Percentiles rank a stretch among this genome's conserved stretches.
These are phyloP conservation scores for Ophiostoma sp. DNA, from an alignment of 2,329 filamentous ascomycete species.

Conservation along the genomic window DNA sequence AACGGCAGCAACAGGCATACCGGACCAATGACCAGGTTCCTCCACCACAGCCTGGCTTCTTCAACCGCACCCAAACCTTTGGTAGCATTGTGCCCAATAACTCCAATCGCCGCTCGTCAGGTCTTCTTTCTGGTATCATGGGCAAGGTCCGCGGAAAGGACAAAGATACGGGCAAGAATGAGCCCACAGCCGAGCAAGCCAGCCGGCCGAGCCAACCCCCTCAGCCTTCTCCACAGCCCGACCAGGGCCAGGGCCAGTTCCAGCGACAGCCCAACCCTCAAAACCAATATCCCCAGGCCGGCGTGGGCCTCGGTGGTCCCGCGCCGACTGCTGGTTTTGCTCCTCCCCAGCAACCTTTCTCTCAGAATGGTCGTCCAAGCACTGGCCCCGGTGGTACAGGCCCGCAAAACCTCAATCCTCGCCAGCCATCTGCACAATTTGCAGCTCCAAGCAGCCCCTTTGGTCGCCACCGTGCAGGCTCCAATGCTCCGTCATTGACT, in stretches of 20 bases:
- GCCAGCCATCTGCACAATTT: conserved; percentile 6
- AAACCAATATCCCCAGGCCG: neutral
- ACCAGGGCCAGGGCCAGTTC: neutral
- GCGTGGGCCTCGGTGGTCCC: neutral
- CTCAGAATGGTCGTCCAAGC: neutral
- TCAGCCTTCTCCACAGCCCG: neutral
- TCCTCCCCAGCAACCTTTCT: neutral
- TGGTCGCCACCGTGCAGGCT: conserved; percentile 17
- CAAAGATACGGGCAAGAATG: conserved; percentile 8
- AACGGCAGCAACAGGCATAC: conserved; percentile 12
- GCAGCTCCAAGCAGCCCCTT: conserved; percentile 8
- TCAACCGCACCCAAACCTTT: conserved; percentile 22
- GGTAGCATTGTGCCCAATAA: conserved; percentile 19
- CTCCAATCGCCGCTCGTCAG: conserved; percentile 14
- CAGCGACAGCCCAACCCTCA: neutral
- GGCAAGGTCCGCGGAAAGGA: conserved; percentile 23
- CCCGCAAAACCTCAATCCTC: neutral
- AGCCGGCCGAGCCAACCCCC: neutral
- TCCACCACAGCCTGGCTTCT: conserved; percentile 2
- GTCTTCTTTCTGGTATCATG: conserved; percentile 24
- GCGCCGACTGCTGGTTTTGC: neutral
- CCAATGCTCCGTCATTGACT: conserved; percentile 17
- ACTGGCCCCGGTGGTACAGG: neutral
- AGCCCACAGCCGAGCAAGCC: neutral
- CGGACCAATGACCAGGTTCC: neutral